These are phyloP conservation scores for Platanthera zijinensis DNA, from an alignment of 106 monocot species.

Conservation along the genomic window DNA sequence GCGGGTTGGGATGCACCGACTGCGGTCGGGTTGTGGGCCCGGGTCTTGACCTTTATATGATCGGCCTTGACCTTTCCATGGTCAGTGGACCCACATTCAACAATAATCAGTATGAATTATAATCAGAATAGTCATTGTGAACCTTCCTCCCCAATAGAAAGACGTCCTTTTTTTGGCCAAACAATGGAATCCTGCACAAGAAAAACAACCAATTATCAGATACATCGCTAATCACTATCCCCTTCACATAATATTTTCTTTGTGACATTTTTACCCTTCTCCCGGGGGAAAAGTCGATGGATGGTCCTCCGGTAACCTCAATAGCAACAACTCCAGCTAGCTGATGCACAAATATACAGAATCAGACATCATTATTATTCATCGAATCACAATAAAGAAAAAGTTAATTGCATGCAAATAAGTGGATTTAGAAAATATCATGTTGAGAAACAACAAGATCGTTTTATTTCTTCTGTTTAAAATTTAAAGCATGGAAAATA, in stretches of 20 bases:
- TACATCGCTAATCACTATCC: not conserved
- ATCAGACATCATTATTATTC: not conserved
- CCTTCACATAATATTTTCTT: not conserved
- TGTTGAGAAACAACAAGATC: not conserved
- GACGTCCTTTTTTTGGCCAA: constrained; percentile 76
- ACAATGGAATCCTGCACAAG: constrained; percentile 69
- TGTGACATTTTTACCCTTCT: constrained; percentile 44
- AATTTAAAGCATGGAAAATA: not conserved
- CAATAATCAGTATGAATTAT: not conserved
- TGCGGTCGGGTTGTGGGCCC: too few species aligned
- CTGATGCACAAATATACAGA: constrained; percentile 19
- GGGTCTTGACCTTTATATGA: too few species aligned
- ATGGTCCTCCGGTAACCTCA: constrained; percentile 83
- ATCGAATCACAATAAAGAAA: not conserved
- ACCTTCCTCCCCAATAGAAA: constrained; percentile 95
- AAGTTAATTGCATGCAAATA: not conserved
- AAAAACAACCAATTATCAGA: constrained; percentile 10
- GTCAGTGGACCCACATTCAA: not conserved
- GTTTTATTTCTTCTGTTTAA: not conserved
- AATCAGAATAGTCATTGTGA: not conserved
- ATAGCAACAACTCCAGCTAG: constrained; percentile 98
- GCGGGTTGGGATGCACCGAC: too few species aligned
- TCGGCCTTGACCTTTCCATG: too few species aligned
- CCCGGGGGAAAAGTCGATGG: constrained; percentile 75
- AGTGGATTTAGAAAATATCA: not conserved